Conservation (phyloP, 768 basidiomycete species). For the Agrocybe praecox region DNA sequence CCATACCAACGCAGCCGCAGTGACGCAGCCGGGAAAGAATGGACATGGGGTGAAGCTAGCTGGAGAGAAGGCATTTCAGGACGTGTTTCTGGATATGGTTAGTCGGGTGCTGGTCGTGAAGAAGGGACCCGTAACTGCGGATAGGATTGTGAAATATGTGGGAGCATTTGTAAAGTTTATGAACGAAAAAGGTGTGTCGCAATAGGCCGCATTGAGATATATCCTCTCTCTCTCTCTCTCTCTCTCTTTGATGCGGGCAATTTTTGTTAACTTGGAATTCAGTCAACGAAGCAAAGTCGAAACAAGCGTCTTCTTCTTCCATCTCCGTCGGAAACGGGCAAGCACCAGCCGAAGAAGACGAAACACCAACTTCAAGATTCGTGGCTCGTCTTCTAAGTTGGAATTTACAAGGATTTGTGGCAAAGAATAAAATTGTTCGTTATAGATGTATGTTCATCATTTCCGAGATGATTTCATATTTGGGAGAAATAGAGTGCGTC, state of each 20-base stretch:
- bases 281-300: constrained; percentile 34
- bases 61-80: constrained; percentile 83
- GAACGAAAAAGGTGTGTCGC: constrained; percentile 74
- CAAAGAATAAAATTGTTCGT: constrained; percentile 90
- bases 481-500: constrained; percentile 89
- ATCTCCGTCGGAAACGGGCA: constrained; percentile 14
- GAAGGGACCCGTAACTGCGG: constrained; percentile 83
- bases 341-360: constrained; percentile 53
- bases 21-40: constrained; percentile 49
- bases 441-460: constrained; percentile 81
- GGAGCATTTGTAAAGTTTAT: constrained; percentile 82
- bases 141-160: constrained; percentile 84
- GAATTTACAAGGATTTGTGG: constrained; percentile 79
- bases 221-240: too few species aligned
- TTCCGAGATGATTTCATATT: constrained; percentile 81
- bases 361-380: constrained; percentile 71
- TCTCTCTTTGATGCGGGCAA: not conserved
- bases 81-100: constrained; percentile 73
- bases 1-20: constrained; percentile 62
- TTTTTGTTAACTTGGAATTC: not conserved
- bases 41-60: constrained; percentile 51
- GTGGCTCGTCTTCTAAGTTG: constrained; percentile 67
- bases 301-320: constrained; percentile 24
- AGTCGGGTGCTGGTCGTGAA: constrained; percentile 76
- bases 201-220: not conserved